Evolutionary conservation across 2,329 filamentous ascomycete genomes (phyloP).

Genomic region (Apiospora kogelbergensis): DNA sequence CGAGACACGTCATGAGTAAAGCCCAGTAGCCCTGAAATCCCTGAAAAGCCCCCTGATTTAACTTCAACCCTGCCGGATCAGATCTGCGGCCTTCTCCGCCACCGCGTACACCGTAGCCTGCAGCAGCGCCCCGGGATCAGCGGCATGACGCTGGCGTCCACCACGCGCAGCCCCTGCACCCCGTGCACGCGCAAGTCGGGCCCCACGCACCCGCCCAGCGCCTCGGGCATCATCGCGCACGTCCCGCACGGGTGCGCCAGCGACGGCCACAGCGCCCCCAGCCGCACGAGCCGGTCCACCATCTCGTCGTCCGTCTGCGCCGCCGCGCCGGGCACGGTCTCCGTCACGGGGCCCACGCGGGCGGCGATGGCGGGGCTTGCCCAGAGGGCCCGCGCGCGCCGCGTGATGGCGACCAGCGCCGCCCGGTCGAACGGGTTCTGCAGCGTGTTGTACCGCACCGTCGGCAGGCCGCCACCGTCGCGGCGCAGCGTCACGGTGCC

Average conservation of each 20-base stretch:
- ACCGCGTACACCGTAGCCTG: conserved; percentile 30
- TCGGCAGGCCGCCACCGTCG: too few relatives aligned
- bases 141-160: not conserved
- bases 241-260: conserved; percentile 18
- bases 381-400: conserved; percentile 35
- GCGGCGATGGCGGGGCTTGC: conserved; percentile 31
- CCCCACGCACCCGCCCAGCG: not conserved
- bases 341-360: conserved; percentile 30
- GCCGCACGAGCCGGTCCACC: conserved; percentile 22
- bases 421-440: conserved; percentile 53
- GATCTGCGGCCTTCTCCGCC: conserved; percentile 31
- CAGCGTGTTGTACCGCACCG: conserved; percentile 39
- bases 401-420: conserved; percentile 39
- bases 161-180: not conserved
- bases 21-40: too few relatives aligned
- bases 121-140: conserved; percentile 32
- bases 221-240: not conserved
- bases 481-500: not conserved
- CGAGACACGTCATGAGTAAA: too few relatives aligned
- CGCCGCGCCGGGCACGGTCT: conserved; percentile 31
- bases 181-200: not conserved
- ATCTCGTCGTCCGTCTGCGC: conserved; percentile 30
- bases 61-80: conserved; percentile 22
- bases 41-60: too few relatives aligned
- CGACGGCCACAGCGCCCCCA: conserved; percentile 22